Base-by-base conservation (phyloP, 768 basidiomycete genomes). In the Ephemerocybe angulata region DNA sequence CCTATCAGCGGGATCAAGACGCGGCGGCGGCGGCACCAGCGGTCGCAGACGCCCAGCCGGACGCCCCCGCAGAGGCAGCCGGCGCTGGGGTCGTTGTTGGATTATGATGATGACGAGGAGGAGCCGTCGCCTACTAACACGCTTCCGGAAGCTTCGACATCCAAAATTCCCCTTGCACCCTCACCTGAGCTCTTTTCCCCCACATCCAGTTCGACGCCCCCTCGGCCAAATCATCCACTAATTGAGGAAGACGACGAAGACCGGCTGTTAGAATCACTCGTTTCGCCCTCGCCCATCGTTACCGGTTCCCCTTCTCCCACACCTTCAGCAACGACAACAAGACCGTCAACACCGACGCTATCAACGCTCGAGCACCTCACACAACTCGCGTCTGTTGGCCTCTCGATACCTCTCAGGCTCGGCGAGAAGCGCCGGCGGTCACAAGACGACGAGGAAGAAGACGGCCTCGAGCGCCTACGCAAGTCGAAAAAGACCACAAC, bases 401-500 rank as follows among this genome's bases (percentile, higher is more conserved):
- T 50, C 19, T 40, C 76, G 52, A 75, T 73, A 1, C 69, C 76
- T 3, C 71, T 83, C 67, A 79, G 83, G 42, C 73, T 84, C 49
- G 74, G 82, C 22, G 86, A 86, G 65, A 91, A 92, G 69, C 79
- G 90, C 56, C 76, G 84, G 64, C 73, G 90, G 63, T 81, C 79
- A 30, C 84, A 84, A 3, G 89, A 88, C 17, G 86, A 87, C 29
- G 88, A 90, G 37, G 88, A 89, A 40, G 85, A 84, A 53, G 80
- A 90, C 54, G 84, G 84, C 63, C 67, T 80, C 46, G 83, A 80
- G 51, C 80, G 82, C 47, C 74, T 91, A 46, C 77, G 77, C 53
- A 89, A 85, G 64, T 63, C 76, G 61, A 67, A 79, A 24, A 86
- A 84, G 35, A n/a, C n/a, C n/a, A n/a, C 43, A 41, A 48, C 47